A percentile compares a stretch with the other conserved stretches of the same genome.
Evolutionary conservation across 495 filamentous ascomycete genomes (phyloP).

Genomic region (Aspergillus steynii): DNA sequence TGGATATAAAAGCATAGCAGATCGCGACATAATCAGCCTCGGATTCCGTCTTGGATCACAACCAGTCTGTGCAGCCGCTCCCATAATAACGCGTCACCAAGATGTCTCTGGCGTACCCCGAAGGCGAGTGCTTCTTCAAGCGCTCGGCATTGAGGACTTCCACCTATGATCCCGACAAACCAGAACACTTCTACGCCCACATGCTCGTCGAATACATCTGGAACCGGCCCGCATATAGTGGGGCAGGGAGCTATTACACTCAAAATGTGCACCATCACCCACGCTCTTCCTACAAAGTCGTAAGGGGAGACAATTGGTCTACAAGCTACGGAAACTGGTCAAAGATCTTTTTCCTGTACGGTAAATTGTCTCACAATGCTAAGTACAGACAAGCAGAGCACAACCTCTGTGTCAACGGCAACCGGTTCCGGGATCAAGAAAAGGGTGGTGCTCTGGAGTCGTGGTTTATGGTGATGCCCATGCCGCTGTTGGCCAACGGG

Average conservation of each 20-base stretch:
- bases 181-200: conserved; percentile 10
- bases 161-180: conserved; percentile 3
- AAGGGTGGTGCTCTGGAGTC: conserved; percentile 8
- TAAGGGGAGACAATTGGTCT: conserved; percentile 2
- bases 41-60: too few relatives aligned
- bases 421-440: conserved; percentile 5
- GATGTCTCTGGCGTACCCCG: conserved; percentile 10
- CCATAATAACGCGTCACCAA: too few relatives aligned
- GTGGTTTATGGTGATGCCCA: conserved; percentile 12
- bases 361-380: not conserved
- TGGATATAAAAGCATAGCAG: too few relatives aligned
- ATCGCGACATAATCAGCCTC: too few relatives aligned
- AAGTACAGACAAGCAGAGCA: not conserved
- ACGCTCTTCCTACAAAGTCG: conserved; percentile 4
- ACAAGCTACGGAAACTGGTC: conserved; percentile 5
- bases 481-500: conserved; percentile 3
- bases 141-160: not conserved
- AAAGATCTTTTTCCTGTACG: conserved; percentile 4
- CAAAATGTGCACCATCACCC: not conserved
- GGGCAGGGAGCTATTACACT: not conserved
- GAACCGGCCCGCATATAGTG: not conserved
- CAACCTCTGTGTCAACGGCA: conserved; percentile 4
- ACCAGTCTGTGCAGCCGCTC: too few relatives aligned
- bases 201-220: conserved; percentile 5
- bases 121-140: conserved; percentile 13